Evolutionary conservation across 2,329 filamentous ascomycete species (phyloP).

Genomic region (Sphaerulina vaccinii): DNA sequence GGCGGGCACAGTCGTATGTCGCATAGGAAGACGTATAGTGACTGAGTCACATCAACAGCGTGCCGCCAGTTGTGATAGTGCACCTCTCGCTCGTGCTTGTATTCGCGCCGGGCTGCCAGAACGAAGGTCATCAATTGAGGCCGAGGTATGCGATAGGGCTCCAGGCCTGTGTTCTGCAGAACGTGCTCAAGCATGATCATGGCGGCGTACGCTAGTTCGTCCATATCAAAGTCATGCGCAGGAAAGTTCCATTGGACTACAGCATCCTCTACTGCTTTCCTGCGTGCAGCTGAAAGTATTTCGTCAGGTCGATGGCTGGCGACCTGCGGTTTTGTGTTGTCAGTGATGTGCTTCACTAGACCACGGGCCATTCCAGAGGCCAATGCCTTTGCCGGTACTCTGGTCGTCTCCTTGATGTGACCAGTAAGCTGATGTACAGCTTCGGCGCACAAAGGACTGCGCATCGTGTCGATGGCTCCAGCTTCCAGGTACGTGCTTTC

Average conservation of each 20-base stretch:
- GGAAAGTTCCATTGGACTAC: constrained; percentile 84
- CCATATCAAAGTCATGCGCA: constrained; percentile 84
- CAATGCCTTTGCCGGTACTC: constrained; percentile 30
- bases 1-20: constrained; percentile 59
- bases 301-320: constrained; percentile 54
- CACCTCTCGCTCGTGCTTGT: constrained; percentile 63
- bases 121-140: constrained; percentile 76
- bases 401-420: constrained; percentile 33
- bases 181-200: constrained; percentile 88
- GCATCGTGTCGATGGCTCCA: constrained; percentile 82
- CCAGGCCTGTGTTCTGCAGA: constrained; percentile 74
- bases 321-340: constrained; percentile 20
- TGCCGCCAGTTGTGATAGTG: constrained; percentile 95
- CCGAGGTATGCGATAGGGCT: constrained; percentile 52
- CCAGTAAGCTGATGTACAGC: constrained; percentile 34
- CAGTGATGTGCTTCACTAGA: constrained; percentile 32
- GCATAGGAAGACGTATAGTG: constrained; percentile 86
- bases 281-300: constrained; percentile 63
- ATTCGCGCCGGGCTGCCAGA: constrained; percentile 85
- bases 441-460: constrained; percentile 72
- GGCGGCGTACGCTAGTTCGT: constrained; percentile 84
- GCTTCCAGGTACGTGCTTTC: constrained; percentile 67
- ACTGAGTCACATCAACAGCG: constrained; percentile 93
- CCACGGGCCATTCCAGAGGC: constrained; percentile 35
- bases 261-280: constrained; percentile 59